Conservation (phyloP, 805 yeast genomes). For the baker's yeast (Saccharomyces cerevisiae) region DNA sequence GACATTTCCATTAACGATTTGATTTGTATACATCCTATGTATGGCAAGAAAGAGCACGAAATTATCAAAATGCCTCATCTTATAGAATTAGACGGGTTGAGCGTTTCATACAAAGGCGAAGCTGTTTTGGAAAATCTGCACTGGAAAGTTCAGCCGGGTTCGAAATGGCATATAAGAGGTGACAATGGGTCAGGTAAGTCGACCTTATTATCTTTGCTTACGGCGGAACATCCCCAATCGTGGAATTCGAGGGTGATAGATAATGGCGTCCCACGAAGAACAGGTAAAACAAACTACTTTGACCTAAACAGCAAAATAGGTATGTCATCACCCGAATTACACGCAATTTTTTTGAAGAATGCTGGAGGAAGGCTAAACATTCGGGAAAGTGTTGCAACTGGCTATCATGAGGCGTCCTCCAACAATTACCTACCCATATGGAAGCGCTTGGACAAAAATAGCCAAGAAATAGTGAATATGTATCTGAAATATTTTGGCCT, state of each 20-base stretch:
- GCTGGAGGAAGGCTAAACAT: slow-evolving; percentile 37
- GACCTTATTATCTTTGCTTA: slow-evolving; percentile 71
- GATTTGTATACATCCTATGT: slow-evolving; percentile 19
- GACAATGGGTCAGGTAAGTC: slow-evolving; percentile 92
- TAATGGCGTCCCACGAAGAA: slow-evolving; percentile 52
- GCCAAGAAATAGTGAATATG: slow-evolving; percentile 34
- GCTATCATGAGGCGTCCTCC: slow-evolving; percentile 53
- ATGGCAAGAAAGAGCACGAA: slow-evolving; percentile 7
- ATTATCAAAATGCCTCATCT: slow-evolving; percentile 17
- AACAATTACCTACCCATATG: slow-evolving; percentile 45
- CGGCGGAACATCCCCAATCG: slow-evolving; percentile 95
- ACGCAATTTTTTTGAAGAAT: slow-evolving; percentile 64
- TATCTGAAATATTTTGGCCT: slow-evolving; percentile 43
- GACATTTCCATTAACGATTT: slow-evolving; percentile 15
- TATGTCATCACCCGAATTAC: slow-evolving; percentile 85
- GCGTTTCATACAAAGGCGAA: slow-evolving; percentile 56
- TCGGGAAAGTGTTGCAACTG: slow-evolving; percentile 57
- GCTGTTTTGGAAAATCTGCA: slow-evolving; percentile 50
- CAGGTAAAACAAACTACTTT: slow-evolving; percentile 71
- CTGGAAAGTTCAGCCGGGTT: slow-evolving; percentile 64
- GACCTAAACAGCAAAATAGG: slow-evolving; percentile 76
- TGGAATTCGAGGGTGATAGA: slow-evolving; percentile 72
- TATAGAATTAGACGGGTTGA: slow-evolving; percentile 52
- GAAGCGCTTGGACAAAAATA: slow-evolving; percentile 29
- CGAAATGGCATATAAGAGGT: slow-evolving; percentile 85